These are phyloP conservation scores for Pythium brassicae DNA, from an alignment of 352 stramenopile species.

Conservation along the genomic window DNA sequence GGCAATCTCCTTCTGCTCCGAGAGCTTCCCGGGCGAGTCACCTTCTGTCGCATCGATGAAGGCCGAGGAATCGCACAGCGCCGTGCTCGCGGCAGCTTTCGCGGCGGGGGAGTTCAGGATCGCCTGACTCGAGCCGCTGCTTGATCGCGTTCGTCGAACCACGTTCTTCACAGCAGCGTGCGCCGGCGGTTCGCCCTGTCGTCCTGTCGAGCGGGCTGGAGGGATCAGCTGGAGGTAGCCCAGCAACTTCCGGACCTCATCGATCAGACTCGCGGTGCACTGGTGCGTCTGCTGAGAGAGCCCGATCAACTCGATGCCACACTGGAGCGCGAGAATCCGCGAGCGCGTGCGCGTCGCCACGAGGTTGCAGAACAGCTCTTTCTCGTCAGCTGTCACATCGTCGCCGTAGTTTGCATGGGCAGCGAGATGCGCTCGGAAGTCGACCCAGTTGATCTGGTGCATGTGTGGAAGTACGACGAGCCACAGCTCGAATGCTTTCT, in stretches of 20 bases:
- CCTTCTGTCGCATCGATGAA: constrained; percentile 23
- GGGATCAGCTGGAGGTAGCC: constrained; percentile 27
- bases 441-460: constrained; percentile 56
- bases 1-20: constrained; percentile 21
- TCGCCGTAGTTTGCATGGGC: constrained; percentile 46
- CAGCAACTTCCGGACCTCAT: constrained; percentile 25
- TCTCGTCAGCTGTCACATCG: constrained; percentile 44
- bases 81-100: constrained; percentile 1
- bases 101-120: neutral
- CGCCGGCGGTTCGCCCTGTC: neutral
- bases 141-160: constrained; percentile 3
- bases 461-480: constrained; percentile 46
- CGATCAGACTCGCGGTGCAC: constrained; percentile 18
- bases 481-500: constrained; percentile 64
- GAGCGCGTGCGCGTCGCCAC: constrained; percentile 29
- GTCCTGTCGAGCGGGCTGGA: neutral
- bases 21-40: neutral
- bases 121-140: constrained; percentile 7
- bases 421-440: constrained; percentile 37
- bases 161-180: neutral
- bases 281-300: constrained; percentile 27
- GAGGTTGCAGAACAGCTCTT: constrained; percentile 55
- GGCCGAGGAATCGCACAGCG: constrained; percentile 20
- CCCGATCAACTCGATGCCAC: constrained; percentile 23
- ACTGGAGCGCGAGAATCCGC: constrained; percentile 43